A percentile compares a stretch with the other conserved stretches of the same genome.
Evolutionary conservation across 2,329 filamentous ascomycete species (phyloP).

Genomic region (Cytospora leucostoma): DNA sequence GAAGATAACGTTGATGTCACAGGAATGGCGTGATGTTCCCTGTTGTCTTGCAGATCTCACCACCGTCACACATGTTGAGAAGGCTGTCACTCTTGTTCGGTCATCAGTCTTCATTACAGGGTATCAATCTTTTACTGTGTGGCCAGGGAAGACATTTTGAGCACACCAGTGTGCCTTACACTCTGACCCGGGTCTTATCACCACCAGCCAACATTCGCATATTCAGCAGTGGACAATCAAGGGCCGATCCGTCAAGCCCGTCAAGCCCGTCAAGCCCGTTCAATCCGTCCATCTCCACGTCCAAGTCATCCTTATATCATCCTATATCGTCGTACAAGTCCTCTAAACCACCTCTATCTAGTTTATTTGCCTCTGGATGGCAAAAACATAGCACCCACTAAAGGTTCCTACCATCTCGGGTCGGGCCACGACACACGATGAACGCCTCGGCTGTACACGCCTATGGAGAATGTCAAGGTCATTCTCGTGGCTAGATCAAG

Average conservation of each 20-base stretch:
- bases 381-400: background rate
- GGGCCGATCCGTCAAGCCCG: background rate
- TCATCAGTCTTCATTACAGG: slow-evolving; percentile 1
- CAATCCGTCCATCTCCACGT: background rate
- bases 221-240: background rate
- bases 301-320: background rate
- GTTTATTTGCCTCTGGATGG: background rate
- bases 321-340: background rate
- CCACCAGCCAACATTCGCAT: background rate
- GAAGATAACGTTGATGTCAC: background rate
- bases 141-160: background rate
- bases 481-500: slow-evolving; percentile 5
- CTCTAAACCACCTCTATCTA: slow-evolving; percentile 7
- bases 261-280: no score
- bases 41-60: background rate
- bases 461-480: background rate
- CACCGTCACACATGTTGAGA: background rate
- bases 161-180: background rate
- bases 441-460: slow-evolving; percentile 9
- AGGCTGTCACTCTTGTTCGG: background rate
- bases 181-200: background rate
- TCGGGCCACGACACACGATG: background rate
- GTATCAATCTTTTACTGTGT: background rate
- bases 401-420: slow-evolving; percentile 10
- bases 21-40: background rate